Conservation (phyloP, 2,329 filamentous ascomycete species). For the Neoscytalidium dimidiatum region DNA sequence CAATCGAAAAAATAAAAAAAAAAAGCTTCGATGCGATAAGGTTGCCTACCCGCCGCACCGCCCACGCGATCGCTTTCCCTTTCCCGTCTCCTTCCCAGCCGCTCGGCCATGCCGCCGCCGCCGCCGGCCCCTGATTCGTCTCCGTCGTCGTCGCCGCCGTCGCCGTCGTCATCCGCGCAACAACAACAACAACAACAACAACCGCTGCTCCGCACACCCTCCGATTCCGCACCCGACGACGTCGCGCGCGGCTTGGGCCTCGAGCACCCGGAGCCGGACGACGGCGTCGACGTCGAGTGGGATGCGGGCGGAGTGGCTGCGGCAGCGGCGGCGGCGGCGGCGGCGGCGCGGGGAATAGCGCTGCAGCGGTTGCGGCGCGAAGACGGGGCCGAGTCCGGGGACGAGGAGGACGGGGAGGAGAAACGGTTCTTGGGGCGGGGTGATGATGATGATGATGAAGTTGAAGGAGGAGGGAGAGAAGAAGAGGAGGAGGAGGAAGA, state of each 20-base stretch:
- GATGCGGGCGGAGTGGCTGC: too few relatives aligned
- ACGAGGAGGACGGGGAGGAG: constrained; percentile 28
- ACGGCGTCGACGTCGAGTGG: constrained; percentile 8
- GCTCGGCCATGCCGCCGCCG: too few relatives aligned
- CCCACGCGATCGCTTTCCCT: too few relatives aligned
- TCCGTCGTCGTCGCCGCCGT: background rate
- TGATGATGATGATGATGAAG: background rate
- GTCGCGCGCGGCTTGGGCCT: background rate
- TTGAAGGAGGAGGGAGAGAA: constrained; percentile 7
- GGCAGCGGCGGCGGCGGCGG: background rate
- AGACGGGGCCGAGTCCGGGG: constrained; percentile 21
- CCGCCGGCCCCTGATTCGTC: too few relatives aligned
- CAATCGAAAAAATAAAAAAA: too few relatives aligned
- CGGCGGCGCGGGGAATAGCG: background rate
- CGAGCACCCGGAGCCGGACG: background rate
- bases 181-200: background rate
- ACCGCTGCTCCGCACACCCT: background rate
- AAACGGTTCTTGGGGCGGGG: background rate
- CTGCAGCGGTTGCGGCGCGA: background rate
- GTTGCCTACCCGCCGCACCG: too few relatives aligned
- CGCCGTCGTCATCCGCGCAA: too few relatives aligned
- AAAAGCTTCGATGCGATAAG: too few relatives aligned
- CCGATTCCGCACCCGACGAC: background rate
- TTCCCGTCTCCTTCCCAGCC: too few relatives aligned
- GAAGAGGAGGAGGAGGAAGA: constrained; percentile 16